Base-by-base conservation (phyloP, 441 rosid genomes). In the Hura crepitans region DNA sequence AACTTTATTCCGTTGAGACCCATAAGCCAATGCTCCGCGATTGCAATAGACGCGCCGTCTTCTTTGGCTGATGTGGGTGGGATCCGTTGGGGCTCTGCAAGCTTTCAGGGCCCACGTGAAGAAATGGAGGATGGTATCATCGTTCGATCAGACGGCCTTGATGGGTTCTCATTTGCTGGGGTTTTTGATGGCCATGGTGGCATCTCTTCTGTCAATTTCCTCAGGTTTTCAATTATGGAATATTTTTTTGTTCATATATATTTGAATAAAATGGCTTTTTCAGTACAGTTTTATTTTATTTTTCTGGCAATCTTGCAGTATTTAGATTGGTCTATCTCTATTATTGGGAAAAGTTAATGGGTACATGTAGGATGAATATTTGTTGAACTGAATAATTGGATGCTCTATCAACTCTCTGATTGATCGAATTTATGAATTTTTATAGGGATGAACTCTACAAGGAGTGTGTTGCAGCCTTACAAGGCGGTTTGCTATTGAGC, bases 181-280 rank as follows among this genome's bases (percentile, higher is more conserved):
- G 89, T 93, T 62, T 85, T 89, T 67, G 98, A 93, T 63, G 97
- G 98, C 42, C 98, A 93, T 51, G 98, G 89, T 50, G 97, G 98
- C 37, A 74, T 82, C 66, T 77, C 95, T 74, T 81, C 95, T 25
- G 95, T 84, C 73, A 79, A 81, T 33, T 93, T 91, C 82, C 91
- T 91, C 68, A 89, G 90, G 98, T 85, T 56, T 46, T 1, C 13
- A 23, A 27, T 23, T 0, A 18, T 49, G 18, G 2, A 5, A 4
- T 35, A 35, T 35, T 8, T 35, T 35, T 35, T 35, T 35, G n/a
- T n/a, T n/a, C n/a, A n/a, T n/a, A n/a, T n/a, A n/a, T n/a, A n/a
- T n/a, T n/a, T n/a, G n/a, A 35, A 35, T 35, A 3, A 8, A 4
- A 35, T 35, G 39, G 39, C 39, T 35, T 35, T 35, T 35, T 35